Evolutionary conservation across 768 basidiomycete species (phyloP), one percentile per base, ranked within the genome.

Genomic region (Boletus coccyginus): DNA sequence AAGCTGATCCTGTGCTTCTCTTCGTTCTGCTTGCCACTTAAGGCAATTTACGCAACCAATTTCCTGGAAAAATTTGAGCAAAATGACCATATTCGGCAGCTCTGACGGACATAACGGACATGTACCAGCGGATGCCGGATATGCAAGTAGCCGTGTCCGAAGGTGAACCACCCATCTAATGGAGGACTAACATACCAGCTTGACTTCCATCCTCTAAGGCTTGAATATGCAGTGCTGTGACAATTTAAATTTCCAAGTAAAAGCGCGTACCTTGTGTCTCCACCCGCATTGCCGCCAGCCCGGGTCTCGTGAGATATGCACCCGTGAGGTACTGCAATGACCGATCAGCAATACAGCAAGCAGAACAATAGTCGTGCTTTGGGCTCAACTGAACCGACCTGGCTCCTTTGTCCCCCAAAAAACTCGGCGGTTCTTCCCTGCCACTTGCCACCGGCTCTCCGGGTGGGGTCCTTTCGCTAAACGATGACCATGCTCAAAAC

Each of bases 1-100:
- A 7, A 38, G 32, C 48, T 66, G 57, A 66, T 66, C 64, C 72
- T 62, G 70, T 73, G 60, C 52, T 44, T 36, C 48, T 52, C 32
- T 24, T 41, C n/a, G 41, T 46, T 21, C 13, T 52, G 12, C 40
- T 32, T 40, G 3, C 66, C 48, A 47, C 13, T 52, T 47, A 33
- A 42, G 63, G 61, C 5, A 53, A 45, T 27, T 48, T 32, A 17
- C 5, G 38, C 19, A 14, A 14, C 5, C 39, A 58, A 21, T 52
- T 58, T 32, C 48, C 36, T 29, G 27, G 27, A 4, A 27, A 27
- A 27, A 27, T 27, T 27, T 27, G 27, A 57, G 14, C 3, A 35
- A 21, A 33, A 36, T 31, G 40, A 10, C 48, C 31, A 47, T 56
- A 50, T 44, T 11, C 13, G 52, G 53, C 36, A 38, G 24, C 9